Evolutionary conservation across 306 rosid genomes (phyloP).

Genomic region (Prinsepia uniflora): DNA sequence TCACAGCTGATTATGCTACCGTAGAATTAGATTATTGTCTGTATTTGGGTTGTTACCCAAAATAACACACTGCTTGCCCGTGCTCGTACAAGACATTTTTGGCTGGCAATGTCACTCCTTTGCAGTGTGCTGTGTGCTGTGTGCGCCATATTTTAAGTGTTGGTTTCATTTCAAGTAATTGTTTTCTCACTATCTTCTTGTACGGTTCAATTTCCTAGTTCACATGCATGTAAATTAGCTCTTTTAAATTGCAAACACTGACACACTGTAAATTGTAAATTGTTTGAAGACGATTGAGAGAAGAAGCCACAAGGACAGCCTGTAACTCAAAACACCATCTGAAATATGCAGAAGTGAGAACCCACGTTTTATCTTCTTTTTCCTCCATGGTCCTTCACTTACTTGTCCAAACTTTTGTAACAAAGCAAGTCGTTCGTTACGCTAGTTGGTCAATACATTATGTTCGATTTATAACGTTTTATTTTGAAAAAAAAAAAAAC

Average conservation of each 20-base stretch:
- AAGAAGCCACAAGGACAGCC: constrained; percentile 10
- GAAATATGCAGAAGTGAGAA: neutral
- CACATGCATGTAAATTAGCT: no score
- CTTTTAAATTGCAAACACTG: no score
- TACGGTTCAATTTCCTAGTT: no score
- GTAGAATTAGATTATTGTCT: constrained; percentile 12
- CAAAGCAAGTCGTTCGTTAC: no score
- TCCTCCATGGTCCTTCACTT: neutral
- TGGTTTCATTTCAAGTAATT: no score
- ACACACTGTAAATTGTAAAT: no score
- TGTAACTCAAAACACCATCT: neutral
- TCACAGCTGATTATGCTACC: neutral
- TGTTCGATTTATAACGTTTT: neutral
- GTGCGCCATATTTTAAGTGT: no score
- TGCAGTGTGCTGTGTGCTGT: no score
- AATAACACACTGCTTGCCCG: neutral
- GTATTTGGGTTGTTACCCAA: constrained; percentile 19
- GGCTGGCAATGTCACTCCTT: constrained; percentile 20
- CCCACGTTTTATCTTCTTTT: neutral
- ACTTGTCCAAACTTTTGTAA: neutral
- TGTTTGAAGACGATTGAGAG: neutral
- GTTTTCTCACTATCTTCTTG: no score
- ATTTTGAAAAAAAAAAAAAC: neutral
- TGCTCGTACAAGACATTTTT: neutral
- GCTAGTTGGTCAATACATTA: no score